A percentile compares a stretch with the other conserved stretches of the same genome.
phyloP scores from a whole-genome alignment of 1,284 basidiomycete species.

The Leccinum variabile region DNA sequence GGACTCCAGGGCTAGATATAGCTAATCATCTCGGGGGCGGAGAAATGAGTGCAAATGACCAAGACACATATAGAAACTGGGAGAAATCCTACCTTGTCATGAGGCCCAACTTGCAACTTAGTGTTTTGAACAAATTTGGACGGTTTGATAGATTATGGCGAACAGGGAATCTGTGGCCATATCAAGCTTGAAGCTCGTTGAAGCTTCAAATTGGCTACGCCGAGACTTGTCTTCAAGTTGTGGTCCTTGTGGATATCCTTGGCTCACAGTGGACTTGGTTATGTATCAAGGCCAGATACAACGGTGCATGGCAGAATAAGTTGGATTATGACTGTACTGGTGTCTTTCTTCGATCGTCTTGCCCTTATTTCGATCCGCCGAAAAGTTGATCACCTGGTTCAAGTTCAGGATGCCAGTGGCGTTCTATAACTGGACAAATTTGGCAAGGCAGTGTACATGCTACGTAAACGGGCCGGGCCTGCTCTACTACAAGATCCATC shows the following conservation, averaged over 20 bases:
- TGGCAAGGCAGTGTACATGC: background rate
- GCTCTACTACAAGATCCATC: constrained; percentile 4
- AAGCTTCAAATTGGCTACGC: background rate
- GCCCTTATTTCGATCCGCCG: background rate
- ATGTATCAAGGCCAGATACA: background rate
- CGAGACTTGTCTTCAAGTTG: background rate
- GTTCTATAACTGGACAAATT: background rate
- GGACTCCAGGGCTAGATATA: constrained; percentile 6
- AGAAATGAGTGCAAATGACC: background rate
- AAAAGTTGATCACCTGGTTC: background rate
- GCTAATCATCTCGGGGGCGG: background rate
- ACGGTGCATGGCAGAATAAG: background rate
- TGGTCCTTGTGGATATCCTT: background rate
- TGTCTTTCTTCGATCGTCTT: background rate
- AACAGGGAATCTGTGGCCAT: background rate
- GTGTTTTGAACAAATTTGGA: background rate
- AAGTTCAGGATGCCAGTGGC: too few species aligned
- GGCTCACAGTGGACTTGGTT: background rate
- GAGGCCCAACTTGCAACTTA: background rate
- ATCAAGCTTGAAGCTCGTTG: background rate
- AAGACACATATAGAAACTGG: background rate
- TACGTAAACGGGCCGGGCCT: background rate
- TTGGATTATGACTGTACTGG: background rate
- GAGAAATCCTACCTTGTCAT: background rate
- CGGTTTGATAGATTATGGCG: background rate